Base-by-base conservation (phyloP, 148 eudicot species). In the Chenopodium berlandieri region DNA sequence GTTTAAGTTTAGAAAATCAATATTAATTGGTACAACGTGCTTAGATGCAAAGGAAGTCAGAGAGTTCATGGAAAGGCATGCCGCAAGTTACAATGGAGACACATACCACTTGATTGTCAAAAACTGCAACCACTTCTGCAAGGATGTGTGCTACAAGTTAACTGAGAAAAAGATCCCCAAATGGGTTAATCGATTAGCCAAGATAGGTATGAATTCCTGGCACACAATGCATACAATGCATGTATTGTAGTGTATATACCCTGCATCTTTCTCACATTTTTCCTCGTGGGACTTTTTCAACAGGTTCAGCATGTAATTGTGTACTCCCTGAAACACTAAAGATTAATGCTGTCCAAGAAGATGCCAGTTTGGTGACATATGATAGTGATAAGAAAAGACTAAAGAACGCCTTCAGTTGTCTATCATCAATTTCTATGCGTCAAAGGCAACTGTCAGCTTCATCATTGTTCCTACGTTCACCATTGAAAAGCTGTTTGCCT, bases 71-170 rank as follows among this genome's bases (percentile, higher is more conserved):
- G 94, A 94, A 73, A 86, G 75, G 75, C 93, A 88, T 69, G 91
- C 97, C 78, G 86, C 89, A 54, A 87, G 87, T 81, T 94, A 94
- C 84, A 89, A 91, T 69, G 98, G 98, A n/a, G 94, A 93, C 75
- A 88, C 93, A 8, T 94, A 94, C 85, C 94, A 93, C 82, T 89
- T 94, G 84, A 93, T 94, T 63, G 91, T 85, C 71, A 94, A 91
- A 81, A 94, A 94, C 79, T 94, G 98, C 84, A 94, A 94, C 82
- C 98, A 94, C 81, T 94, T 92, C 81, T 94, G 95, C 91, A 91
- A 91, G 82, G 98, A 94, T 66, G 83, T 91, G 58, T 93, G 97
- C 82, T 81, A 88, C 86, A 85, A 87, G 83, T 84, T 94, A 48
- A 91, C 97, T 0, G 93, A 92, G 81, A 92, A 94, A 83, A 83